Base-by-base conservation (phyloP, 139 green algal genomes). In the Asterochloris erici region DNA sequence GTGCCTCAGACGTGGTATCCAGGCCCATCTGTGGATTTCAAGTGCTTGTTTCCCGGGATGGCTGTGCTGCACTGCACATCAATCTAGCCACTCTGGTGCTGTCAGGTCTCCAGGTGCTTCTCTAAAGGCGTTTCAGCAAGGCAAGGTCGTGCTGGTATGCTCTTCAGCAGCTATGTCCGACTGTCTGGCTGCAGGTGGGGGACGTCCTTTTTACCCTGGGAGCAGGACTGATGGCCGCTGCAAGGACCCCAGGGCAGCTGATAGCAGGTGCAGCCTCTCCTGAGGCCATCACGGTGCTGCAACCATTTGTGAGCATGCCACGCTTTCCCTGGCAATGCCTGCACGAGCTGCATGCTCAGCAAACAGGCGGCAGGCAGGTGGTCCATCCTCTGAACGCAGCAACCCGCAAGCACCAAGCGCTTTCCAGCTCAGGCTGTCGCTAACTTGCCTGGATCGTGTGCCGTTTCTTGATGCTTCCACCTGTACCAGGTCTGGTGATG, bases 171-270 rank as follows among this genome's bases (percentile, higher is more conserved):
- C 17, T 24, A 26, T 21, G 1, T 24, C 17, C 21, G 4, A 24
- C 66, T 71, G 9, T 9, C 19, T 26, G n/a, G 38, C 73, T 93
- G 75, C 64, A 88, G 4, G 77, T 83, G 16, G 87, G 82, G 0
- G 90, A 93, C 71, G 88, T 77, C n/a, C 78, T 93, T 11, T 93
- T 93, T 71, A 68, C 71, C 12, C 29, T 69, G 2, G 90, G 90
- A 11, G 81, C 87, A 17, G 13, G 88, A 9, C 61, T 85, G 17
- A 92, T 93, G 88, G 89, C 83, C 21, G 76, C 79, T 19, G 83
- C 90, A 11, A 11, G 11, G 10, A 75, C 73, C 24, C 27, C 81
- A 24, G 60, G 14, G 9, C 28, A 74, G 19, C 86, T 93, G 4
- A 87, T 91, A 9, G 77, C 84, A 77, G 88, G 88, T 87, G 17